phyloP scores from a whole-genome alignment of 2,329 filamentous ascomycete genomes.

The Colletotrichum gloeosporioides region DNA sequence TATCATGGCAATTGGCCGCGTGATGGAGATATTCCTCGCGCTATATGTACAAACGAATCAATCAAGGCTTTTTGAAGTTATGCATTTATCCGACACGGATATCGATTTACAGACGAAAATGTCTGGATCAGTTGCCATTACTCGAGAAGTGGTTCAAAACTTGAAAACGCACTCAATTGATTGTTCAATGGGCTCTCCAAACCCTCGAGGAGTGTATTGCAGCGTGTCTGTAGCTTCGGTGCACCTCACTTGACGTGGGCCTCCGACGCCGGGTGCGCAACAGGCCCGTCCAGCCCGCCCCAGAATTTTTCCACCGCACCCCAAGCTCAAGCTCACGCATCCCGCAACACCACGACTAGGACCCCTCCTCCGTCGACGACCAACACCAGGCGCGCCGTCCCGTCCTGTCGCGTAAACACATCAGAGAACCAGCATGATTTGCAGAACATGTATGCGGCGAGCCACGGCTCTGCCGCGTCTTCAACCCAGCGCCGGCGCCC shows the following conservation, averaged over 20 bases:
- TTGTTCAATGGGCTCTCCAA: not conserved
- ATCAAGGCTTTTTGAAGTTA: constrained; percentile 13
- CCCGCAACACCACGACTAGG: constrained; percentile 6
- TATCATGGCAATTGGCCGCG: constrained; percentile 12
- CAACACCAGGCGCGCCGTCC: not conserved
- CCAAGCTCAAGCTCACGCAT: constrained; percentile 13
- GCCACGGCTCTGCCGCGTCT: constrained; percentile 40
- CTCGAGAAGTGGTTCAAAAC: not conserved
- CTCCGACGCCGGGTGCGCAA: constrained; percentile 8
- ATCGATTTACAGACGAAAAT: not conserved
- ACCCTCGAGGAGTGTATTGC: not conserved
- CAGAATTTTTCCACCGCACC: constrained; percentile 24
- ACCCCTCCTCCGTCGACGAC: not conserved
- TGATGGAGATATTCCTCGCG: constrained; percentile 17
- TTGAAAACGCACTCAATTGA: not conserved
- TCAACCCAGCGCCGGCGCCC: constrained; percentile 13
- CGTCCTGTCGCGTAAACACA: not conserved
- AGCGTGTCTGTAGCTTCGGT: not conserved
- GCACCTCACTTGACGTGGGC: not conserved
- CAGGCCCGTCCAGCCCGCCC: constrained; percentile 20
- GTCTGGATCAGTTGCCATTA: not conserved
- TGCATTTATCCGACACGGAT: constrained; percentile 1
- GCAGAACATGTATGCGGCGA: constrained; percentile 55
- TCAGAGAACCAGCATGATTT: constrained; percentile 37
- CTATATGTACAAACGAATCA: constrained; percentile 22